Evolutionary conservation across 345 rosid species (phyloP).

Genomic region (Jatropha curcas): DNA sequence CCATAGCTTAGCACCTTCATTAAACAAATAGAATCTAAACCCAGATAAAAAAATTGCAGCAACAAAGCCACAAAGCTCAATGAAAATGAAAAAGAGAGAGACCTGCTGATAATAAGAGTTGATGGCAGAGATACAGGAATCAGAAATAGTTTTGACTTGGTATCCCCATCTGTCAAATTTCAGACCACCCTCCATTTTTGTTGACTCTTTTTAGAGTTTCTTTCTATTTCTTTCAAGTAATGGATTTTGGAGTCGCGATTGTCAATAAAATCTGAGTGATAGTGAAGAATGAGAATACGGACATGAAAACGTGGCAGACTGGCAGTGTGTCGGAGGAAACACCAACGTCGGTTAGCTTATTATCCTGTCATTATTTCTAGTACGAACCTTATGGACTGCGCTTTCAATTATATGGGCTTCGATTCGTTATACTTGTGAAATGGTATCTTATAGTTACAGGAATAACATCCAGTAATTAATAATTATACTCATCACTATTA

Average conservation of each 20-base stretch:
- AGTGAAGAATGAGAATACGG: background rate
- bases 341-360: background rate
- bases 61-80: background rate
- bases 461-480: too few relatives aligned
- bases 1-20: constrained; percentile 73
- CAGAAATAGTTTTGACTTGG: constrained; percentile 58
- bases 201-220: background rate
- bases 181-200: constrained; percentile 44
- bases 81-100: background rate
- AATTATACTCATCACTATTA: too few relatives aligned
- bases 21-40: background rate
- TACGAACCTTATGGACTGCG: background rate
- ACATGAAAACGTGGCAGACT: background rate
- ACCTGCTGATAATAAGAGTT: constrained; percentile 76
- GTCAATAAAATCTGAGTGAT: background rate
- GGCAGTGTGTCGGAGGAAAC: background rate
- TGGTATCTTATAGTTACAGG: too few relatives aligned
- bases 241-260: too few relatives aligned
- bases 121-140: constrained; percentile 66
- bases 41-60: background rate
- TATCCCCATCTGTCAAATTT: constrained; percentile 80
- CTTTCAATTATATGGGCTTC: too few relatives aligned
- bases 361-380: background rate
- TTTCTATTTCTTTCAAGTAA: too few relatives aligned
- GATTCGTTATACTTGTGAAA: too few relatives aligned